Conservation (phyloP, 257 asterid species). For the Solanum piurae region DNA sequence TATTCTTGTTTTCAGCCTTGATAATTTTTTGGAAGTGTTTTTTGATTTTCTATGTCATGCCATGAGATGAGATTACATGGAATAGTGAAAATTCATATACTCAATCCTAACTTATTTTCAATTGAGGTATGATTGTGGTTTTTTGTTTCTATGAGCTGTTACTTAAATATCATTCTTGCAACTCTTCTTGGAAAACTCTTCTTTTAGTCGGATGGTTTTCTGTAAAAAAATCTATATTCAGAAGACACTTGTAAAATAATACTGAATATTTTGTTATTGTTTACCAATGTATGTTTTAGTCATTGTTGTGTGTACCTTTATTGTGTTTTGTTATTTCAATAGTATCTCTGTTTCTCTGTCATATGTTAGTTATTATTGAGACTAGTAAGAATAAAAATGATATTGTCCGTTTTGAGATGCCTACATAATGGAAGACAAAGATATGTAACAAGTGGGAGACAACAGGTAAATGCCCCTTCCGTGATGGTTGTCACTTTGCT, state of each 20-base stretch:
- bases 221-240: no score
- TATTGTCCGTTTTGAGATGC: neutral
- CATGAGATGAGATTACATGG: neutral
- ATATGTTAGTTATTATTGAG: neutral
- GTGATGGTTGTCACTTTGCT: neutral
- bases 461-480: neutral
- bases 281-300: neutral
- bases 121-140: neutral
- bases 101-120: neutral
- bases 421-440: neutral
- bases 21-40: no score
- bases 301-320: neutral
- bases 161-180: neutral
- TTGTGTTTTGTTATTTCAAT: neutral
- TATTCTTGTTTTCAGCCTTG: no score
- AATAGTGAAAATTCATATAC: neutral
- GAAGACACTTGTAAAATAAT: no score
- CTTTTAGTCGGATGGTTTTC: no score
- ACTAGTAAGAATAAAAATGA: neutral
- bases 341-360: neutral
- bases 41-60: no score
- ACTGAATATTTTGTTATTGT: neutral
- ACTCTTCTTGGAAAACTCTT: neutral
- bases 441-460: neutral
- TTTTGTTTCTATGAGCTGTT: neutral